These are phyloP conservation scores for Oryza meyeriana DNA, from an alignment of 176 grass and related monocot species.

Conservation along the genomic window DNA sequence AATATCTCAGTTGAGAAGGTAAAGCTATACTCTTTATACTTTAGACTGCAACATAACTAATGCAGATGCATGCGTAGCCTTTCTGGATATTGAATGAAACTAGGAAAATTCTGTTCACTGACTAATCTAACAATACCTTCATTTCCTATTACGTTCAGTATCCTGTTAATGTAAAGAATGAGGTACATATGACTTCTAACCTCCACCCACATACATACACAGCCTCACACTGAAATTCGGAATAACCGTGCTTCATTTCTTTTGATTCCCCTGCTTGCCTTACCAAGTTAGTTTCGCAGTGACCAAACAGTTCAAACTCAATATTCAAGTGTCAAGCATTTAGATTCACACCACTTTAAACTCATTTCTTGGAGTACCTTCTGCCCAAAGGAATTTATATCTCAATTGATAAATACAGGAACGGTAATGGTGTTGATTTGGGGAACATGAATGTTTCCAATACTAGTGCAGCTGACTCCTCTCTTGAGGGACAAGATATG, in stretches of 20 bases:
- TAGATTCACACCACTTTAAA: not conserved
- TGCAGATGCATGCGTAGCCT: not conserved
- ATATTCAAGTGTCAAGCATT: not conserved
- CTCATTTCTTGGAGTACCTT: not conserved
- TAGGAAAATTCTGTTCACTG: not conserved
- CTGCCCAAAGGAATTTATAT: slow-evolving; percentile 19
- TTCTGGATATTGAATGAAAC: slow-evolving; percentile 4
- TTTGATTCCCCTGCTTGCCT: not conserved
- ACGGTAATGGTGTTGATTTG: slow-evolving; percentile 24
- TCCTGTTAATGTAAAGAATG: not conserved
- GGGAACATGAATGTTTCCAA: slow-evolving; percentile 42
- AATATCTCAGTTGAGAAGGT: slow-evolving; percentile 72
- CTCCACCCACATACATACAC: not conserved
- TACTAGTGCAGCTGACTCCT: slow-evolving; percentile 16
- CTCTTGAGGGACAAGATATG: slow-evolving; percentile 22
- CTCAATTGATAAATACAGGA: slow-evolving; percentile 42
- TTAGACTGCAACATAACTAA: slow-evolving; percentile 8
- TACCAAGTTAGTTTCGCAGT: not conserved
- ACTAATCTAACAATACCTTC: not conserved
- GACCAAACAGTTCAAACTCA: not conserved
- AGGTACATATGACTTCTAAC: slow-evolving; percentile 9
- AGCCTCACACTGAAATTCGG: not conserved
- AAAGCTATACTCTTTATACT: slow-evolving; percentile 28
- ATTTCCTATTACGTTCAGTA: slow-evolving; percentile 6
- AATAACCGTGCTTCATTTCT: not conserved